Percentiles rank a stretch among this genome's conserved stretches.
Conservation (phyloP, 2,329 filamentous ascomycete genomes). For the Ophiostoma himal-ulmi region DNA sequence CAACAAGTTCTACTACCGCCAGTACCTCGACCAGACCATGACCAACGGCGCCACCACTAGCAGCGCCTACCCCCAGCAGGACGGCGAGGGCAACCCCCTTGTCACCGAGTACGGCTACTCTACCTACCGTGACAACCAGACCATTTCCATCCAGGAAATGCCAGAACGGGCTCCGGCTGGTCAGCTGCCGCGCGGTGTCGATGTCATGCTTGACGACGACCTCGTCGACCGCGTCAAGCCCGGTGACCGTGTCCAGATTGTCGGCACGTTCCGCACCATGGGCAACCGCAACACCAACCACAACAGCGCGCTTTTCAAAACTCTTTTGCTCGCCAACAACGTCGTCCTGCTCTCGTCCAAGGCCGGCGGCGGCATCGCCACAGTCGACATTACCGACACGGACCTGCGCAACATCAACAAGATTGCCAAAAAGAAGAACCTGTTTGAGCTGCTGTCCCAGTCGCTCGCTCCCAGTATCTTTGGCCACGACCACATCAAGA, state of each 20-base stretch:
- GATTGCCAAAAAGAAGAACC: slow-evolving; percentile 84
- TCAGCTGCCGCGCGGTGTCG: slow-evolving; percentile 88
- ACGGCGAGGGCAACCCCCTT: slow-evolving; percentile 86
- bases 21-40: slow-evolving; percentile 97
- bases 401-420: slow-evolving; percentile 99
- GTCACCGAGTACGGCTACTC: slow-evolving; percentile 95
- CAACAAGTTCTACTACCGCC: slow-evolving; percentile 78
- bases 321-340: slow-evolving; percentile 88
- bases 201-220: slow-evolving; percentile 95
- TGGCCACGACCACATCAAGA: slow-evolving; percentile 96
- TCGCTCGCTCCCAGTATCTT: slow-evolving; percentile 95
- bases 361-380: slow-evolving; percentile 86
- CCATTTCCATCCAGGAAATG: slow-evolving; percentile 98
- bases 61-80: slow-evolving; percentile 89
- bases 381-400: slow-evolving; percentile 87
- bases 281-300: slow-evolving; percentile 90
- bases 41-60: slow-evolving; percentile 81
- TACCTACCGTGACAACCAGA: slow-evolving; percentile 94
- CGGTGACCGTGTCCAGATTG: slow-evolving; percentile 89
- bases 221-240: slow-evolving; percentile 92
- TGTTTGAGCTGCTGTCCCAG: slow-evolving; percentile 88
- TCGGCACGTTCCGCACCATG: slow-evolving; percentile 91
- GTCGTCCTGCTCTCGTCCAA: slow-evolving; percentile 92
- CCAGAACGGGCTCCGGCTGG: slow-evolving; percentile 92
- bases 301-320: slow-evolving; percentile 91